phyloP scores from a whole-genome alignment of 768 basidiomycete species.

The Calocera cornea region DNA sequence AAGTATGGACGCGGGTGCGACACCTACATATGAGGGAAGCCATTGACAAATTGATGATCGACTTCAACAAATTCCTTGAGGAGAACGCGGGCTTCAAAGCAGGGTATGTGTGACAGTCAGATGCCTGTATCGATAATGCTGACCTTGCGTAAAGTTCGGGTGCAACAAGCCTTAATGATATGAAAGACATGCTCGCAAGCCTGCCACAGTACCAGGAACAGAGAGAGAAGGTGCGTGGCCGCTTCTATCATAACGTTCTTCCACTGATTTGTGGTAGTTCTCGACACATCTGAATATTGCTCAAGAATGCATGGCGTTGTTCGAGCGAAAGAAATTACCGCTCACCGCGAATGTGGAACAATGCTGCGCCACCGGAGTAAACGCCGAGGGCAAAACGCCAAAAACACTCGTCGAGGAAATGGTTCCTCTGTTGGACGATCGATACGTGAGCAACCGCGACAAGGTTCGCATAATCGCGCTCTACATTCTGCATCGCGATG shows the following conservation, averaged over 20 bases:
- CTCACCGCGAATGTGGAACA: slow-evolving; percentile 82
- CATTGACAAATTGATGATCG: slow-evolving; percentile 89
- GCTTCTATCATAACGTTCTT: neutral
- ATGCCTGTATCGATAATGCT: neutral
- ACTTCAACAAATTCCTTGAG: slow-evolving; percentile 87
- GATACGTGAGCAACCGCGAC: slow-evolving; percentile 73
- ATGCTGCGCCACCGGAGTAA: slow-evolving; percentile 87
- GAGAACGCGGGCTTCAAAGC: slow-evolving; percentile 84
- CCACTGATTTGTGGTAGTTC: slow-evolving; percentile 40
- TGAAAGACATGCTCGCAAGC: slow-evolving; percentile 97
- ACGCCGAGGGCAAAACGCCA: slow-evolving; percentile 84
- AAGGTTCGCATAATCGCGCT: slow-evolving; percentile 95
- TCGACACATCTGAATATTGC: slow-evolving; percentile 96
- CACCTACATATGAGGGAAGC: slow-evolving; percentile 99
- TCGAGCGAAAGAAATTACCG: slow-evolving; percentile 76
- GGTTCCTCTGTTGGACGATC: slow-evolving; percentile 87
- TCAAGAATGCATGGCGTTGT: slow-evolving; percentile 89
- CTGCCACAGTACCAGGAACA: slow-evolving; percentile 91
- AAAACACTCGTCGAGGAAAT: slow-evolving; percentile 94
- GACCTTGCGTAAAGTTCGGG: slow-evolving; percentile 39
- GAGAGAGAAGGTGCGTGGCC: slow-evolving; percentile 61
- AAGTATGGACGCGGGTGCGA: slow-evolving; percentile 81
- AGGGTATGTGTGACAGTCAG: slow-evolving; percentile 39
- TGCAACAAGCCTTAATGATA: slow-evolving; percentile 82
- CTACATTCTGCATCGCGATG: slow-evolving; percentile 88